Conservation (phyloP, 345 rosid species). For the Punica granatum region DNA sequence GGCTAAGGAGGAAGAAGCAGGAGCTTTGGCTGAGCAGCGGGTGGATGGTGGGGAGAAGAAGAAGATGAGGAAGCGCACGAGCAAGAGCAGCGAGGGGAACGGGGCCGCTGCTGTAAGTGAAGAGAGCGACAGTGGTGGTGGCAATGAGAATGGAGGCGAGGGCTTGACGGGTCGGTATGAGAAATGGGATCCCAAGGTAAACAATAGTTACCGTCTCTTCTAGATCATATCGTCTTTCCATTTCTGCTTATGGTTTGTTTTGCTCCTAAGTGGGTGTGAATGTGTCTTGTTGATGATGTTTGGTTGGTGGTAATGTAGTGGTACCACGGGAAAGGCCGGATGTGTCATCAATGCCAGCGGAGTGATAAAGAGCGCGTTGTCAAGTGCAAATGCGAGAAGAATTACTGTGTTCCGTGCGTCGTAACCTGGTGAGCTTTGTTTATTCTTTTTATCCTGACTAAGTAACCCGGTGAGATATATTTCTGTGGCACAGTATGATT, state of each 20-base stretch:
- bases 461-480: too few species aligned
- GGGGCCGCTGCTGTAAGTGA: background rate
- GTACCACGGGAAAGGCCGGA: constrained; percentile 5
- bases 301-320: constrained; percentile 8
- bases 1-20: too few species aligned
- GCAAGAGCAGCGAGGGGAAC: background rate
- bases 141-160: background rate
- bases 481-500: background rate
- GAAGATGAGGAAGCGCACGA: too few species aligned
- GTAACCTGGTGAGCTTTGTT: constrained; percentile 28
- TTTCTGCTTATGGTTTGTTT: too few species aligned
- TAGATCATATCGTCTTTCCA: background rate
- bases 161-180: background rate
- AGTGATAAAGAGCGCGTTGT: constrained; percentile 27
- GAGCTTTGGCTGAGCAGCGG: too few species aligned
- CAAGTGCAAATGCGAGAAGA: constrained; percentile 26
- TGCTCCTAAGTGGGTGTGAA: background rate
- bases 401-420: constrained; percentile 26
- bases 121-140: too few species aligned
- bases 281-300: background rate
- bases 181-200: background rate
- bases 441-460: too few species aligned
- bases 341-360: constrained; percentile 40
- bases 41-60: too few species aligned
- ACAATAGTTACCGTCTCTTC: background rate